Percentiles rank a stretch among this genome's conserved stretches.
phyloP scores from a whole-genome alignment of 1,284 basidiomycete species.

The Pseudozyma flocculosa region DNA sequence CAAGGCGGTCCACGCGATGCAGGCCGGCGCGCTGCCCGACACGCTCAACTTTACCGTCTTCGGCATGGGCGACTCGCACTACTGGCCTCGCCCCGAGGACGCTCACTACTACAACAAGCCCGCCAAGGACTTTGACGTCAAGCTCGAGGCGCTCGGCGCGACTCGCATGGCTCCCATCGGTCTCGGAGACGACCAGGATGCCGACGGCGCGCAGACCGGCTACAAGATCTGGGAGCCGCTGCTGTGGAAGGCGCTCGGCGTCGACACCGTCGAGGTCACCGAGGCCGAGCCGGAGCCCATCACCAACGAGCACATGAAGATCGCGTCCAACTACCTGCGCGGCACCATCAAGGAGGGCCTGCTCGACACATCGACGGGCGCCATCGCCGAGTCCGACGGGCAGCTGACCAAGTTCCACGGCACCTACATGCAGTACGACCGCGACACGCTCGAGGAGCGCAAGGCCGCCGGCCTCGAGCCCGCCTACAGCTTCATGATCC shows the following conservation, averaged over 20 bases:
- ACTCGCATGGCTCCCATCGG: slow-evolving; percentile 61
- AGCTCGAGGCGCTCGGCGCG: slow-evolving; percentile 58
- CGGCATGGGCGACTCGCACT: slow-evolving; percentile 96
- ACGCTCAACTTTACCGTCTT: slow-evolving; percentile 68
- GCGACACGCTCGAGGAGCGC: slow-evolving; percentile 95
- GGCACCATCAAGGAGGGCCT: slow-evolving; percentile 92
- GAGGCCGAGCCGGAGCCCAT: slow-evolving; percentile 95
- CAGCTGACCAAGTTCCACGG: slow-evolving; percentile 99
- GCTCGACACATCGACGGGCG: slow-evolving; percentile 80
- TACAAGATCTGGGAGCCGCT: slow-evolving; percentile 92
- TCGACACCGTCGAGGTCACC: slow-evolving; percentile 81
- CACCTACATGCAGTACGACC: slow-evolving; percentile 71
- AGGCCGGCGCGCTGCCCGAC: slow-evolving; percentile 22
- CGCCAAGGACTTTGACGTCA: slow-evolving; percentile 81
- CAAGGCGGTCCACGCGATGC: slow-evolving; percentile 70
- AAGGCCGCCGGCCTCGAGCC: slow-evolving; percentile 90
- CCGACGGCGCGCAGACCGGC: slow-evolving; percentile 91
- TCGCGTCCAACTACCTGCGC: slow-evolving; percentile 87
- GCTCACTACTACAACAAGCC: slow-evolving; percentile 98
- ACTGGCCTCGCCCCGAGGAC: slow-evolving; percentile 97
- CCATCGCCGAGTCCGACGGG: slow-evolving; percentile 82
- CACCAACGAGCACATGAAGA: slow-evolving; percentile 99
- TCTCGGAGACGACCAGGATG: slow-evolving; percentile 95
- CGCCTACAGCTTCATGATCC: slow-evolving; percentile 98
- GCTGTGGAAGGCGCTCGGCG: slow-evolving; percentile 91